Evolutionary conservation across 2,329 filamentous ascomycete species (phyloP).

Genomic region (Talaromyces albobiverticillius): DNA sequence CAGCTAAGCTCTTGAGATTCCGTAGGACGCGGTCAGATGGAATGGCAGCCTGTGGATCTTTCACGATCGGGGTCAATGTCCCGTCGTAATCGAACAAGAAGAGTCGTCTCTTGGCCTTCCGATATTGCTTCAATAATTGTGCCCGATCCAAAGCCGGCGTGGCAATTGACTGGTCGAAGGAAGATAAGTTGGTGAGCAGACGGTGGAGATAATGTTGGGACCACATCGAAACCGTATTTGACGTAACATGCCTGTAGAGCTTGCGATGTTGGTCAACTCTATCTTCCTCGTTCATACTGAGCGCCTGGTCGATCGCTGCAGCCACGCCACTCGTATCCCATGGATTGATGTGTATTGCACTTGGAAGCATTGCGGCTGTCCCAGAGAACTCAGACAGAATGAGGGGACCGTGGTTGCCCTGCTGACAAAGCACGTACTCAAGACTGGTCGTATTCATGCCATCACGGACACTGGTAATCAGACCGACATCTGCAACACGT

Average conservation of each 20-base stretch:
- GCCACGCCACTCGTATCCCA: conserved; percentile 88
- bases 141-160: conserved; percentile 80
- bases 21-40: conserved; percentile 80
- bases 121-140: conserved; percentile 70
- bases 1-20: conserved; percentile 73
- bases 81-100: conserved; percentile 99
- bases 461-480: conserved; percentile 93
- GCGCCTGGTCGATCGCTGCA: conserved; percentile 73
- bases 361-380: conserved; percentile 78
- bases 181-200: conserved; percentile 74
- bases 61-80: conserved; percentile 91
- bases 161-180: conserved; percentile 68
- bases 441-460: conserved; percentile 98
- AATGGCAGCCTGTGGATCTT: conserved; percentile 83
- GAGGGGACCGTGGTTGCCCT: conserved; percentile 78
- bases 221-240: conserved; percentile 84
- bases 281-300: conserved; percentile 69
- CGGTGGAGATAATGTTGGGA: conserved; percentile 74
- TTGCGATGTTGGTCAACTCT: conserved; percentile 67
- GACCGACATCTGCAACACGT: conserved; percentile 80
- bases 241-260: conserved; percentile 80
- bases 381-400: conserved; percentile 97
- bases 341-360: conserved; percentile 93
- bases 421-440: conserved; percentile 91
- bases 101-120: conserved; percentile 70